These are phyloP conservation scores for Vitis amurensis DNA, from an alignment of 164 flowering plant species.

Conservation along the genomic window DNA sequence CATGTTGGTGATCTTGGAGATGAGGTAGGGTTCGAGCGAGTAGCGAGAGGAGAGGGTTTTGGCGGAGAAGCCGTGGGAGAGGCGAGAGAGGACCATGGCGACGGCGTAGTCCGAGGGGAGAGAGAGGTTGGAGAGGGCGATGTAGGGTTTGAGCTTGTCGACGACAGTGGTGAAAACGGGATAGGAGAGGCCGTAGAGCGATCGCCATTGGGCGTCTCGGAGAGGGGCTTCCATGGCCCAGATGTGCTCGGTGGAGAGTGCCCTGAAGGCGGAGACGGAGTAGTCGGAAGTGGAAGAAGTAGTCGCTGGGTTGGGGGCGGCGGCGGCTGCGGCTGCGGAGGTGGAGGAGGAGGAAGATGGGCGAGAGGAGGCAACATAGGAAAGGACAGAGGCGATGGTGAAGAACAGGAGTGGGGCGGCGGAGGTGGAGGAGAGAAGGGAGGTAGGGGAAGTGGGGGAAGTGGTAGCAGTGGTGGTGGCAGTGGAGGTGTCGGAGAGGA, in stretches of 20 bases:
- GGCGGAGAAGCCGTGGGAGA: slow-evolving; percentile 63
- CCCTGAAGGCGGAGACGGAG: slow-evolving; percentile 77
- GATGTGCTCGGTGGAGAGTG: slow-evolving; percentile 76
- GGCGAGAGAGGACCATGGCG: slow-evolving; percentile 92
- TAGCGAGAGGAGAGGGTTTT: slow-evolving; percentile 60
- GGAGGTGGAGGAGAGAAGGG: slow-evolving; percentile 48
- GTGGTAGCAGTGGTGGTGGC: slow-evolving; percentile 32
- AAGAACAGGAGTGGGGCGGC: slow-evolving; percentile 59
- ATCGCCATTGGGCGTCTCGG: slow-evolving; percentile 88
- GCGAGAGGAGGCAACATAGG: slow-evolving; percentile 39
- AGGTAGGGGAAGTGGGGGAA: slow-evolving; percentile 27
- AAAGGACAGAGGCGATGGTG: slow-evolving; percentile 62
- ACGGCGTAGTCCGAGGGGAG: slow-evolving; percentile 90
- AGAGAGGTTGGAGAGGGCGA: slow-evolving; percentile 68
- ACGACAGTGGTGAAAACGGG: slow-evolving; percentile 88
- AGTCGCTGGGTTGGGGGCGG: slow-evolving; percentile 14
- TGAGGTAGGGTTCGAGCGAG: slow-evolving; percentile 73
- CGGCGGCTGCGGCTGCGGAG: slow-evolving; percentile 21
- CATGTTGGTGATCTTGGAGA: slow-evolving; percentile 92
- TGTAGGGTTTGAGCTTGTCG: slow-evolving; percentile 80
- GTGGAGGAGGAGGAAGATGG: slow-evolving; percentile 9
- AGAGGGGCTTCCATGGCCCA: slow-evolving; percentile 82
- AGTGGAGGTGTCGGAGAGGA: slow-evolving; percentile 33
- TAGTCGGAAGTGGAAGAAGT: slow-evolving; percentile 28
- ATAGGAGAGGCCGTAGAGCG: slow-evolving; percentile 85